Percentiles rank a stretch among this genome's conserved stretches.
phyloP scores from a whole-genome alignment of 768 basidiomycete genomes.

The Hygrophoropsis aurantiaca region DNA sequence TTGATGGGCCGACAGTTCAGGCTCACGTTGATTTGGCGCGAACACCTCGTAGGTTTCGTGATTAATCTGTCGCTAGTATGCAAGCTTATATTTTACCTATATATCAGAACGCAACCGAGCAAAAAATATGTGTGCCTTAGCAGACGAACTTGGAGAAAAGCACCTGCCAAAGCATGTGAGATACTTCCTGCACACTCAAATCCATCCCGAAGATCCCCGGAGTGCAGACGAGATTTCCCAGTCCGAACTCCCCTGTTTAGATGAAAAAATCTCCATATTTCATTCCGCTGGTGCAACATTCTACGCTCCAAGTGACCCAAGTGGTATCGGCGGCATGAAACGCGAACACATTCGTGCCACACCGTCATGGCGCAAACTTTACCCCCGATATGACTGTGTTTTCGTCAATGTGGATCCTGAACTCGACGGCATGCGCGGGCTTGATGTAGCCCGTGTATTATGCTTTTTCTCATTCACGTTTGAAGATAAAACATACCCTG shows the following conservation, averaged over 20 bases:
- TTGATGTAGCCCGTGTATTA: constrained; percentile 14
- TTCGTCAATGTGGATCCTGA: neutral
- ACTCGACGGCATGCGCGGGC: constrained; percentile 14
- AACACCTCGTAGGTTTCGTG: neutral
- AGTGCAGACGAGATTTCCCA: neutral
- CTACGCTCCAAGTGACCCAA: neutral
- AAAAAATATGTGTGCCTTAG: neutral
- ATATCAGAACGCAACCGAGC: neutral
- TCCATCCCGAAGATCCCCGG: neutral
- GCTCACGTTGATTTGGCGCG: neutral
- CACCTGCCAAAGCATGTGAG: neutral
- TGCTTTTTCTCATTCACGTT: constrained; percentile 22
- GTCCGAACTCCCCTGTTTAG: neutral
- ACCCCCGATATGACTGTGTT: neutral
- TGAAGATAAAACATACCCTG: constrained; percentile 12
- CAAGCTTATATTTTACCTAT: neutral
- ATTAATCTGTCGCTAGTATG: too few relatives aligned
- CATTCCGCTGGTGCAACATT: constrained; percentile 17
- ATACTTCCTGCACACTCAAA: constrained; percentile 10
- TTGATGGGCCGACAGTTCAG: neutral
- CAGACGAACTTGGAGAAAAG: neutral
- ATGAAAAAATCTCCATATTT: constrained; percentile 5
- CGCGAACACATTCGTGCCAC: neutral
- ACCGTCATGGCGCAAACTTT: neutral
- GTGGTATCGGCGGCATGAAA: neutral